Percentiles rank a stretch among this genome's conserved stretches.
Conservation (phyloP, 768 basidiomycete species). For the Rhodocollybia butyracea region DNA sequence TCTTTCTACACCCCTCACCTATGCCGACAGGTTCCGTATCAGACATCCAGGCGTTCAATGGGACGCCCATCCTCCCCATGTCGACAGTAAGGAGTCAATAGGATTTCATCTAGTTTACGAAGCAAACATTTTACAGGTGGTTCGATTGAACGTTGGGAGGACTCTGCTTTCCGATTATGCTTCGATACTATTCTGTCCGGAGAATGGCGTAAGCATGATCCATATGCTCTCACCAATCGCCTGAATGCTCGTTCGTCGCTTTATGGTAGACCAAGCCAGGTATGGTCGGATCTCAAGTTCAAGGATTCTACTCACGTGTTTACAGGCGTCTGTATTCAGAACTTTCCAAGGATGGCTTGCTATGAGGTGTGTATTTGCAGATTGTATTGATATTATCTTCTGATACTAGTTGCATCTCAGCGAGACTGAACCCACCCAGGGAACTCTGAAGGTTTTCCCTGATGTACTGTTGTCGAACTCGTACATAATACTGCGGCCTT, state of each 20-base stretch:
- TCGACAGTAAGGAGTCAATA: constrained; percentile 17
- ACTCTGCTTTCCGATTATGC: constrained; percentile 42
- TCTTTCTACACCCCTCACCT: constrained; percentile 47
- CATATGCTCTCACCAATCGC: constrained; percentile 49
- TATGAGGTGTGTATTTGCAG: constrained; percentile 42
- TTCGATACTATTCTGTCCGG: constrained; percentile 50
- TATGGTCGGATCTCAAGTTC: too few species aligned
- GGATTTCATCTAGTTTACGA: constrained; percentile 3
- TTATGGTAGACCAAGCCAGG: constrained; percentile 45
- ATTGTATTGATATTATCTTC: neutral
- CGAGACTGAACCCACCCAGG: constrained; percentile 66
- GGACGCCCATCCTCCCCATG: constrained; percentile 29
- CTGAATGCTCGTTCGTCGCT: constrained; percentile 49
- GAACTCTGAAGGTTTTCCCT: constrained; percentile 69
- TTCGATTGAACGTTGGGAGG: constrained; percentile 61
- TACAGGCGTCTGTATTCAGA: constrained; percentile 40
- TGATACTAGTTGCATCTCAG: constrained; percentile 23
- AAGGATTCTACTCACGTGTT: constrained; percentile 22
- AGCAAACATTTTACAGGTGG: constrained; percentile 41
- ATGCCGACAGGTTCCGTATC: constrained; percentile 64
- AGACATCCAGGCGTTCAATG: constrained; percentile 53
- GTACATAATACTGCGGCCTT: constrained; percentile 72
- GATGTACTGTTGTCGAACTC: constrained; percentile 66
- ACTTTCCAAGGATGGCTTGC: constrained; percentile 66
- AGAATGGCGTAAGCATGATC: constrained; percentile 51